Evolutionary conservation across 1,284 basidiomycete species (phyloP).

Genomic region (Paramarasmius palmivorus): DNA sequence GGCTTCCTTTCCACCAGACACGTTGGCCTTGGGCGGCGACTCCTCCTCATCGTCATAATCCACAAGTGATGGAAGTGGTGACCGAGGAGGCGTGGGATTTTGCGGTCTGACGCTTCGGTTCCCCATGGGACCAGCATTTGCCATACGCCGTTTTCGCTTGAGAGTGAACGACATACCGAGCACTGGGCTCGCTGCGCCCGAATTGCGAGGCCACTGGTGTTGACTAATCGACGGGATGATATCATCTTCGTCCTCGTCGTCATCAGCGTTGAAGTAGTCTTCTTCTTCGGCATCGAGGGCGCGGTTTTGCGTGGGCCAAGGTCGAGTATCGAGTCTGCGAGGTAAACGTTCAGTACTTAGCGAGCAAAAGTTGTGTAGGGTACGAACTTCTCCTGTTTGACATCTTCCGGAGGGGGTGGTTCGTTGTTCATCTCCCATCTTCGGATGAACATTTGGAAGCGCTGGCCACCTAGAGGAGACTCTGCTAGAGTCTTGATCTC

Average conservation of each 20-base stretch:
- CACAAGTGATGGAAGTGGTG: conserved; percentile 59
- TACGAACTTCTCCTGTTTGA: conserved; percentile 52
- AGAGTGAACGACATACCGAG: conserved; percentile 33
- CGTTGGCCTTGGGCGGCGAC: conserved; percentile 25
- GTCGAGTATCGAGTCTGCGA: conserved; percentile 39
- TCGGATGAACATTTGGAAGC: conserved; percentile 73
- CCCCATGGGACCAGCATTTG: conserved; percentile 29
- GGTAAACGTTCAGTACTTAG: conserved; percentile 9
- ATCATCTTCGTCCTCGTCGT: conserved; percentile 63
- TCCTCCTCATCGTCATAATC: conserved; percentile 75
- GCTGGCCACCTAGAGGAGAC: conserved; percentile 59
- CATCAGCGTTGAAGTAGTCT: conserved; percentile 87
- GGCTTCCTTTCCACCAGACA: conserved; percentile 5
- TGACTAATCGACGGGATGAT: conserved; percentile 38
- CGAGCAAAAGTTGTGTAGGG: conserved; percentile 4
- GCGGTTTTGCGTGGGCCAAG: conserved; percentile 51
- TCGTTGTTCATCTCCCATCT: conserved; percentile 94
- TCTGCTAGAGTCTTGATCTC: conserved; percentile 68
- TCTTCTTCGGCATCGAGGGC: conserved; percentile 75
- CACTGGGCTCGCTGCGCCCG: conserved; percentile 29
- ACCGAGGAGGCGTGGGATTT: conserved; percentile 33
- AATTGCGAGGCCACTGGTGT: conserved; percentile 33
- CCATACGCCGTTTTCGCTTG: conserved; percentile 61
- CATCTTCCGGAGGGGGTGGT: conserved; percentile 58
- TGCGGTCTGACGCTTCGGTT: conserved; percentile 42